phyloP scores from a whole-genome alignment of 129 eudicot species.

The Tagetes patula region DNA sequence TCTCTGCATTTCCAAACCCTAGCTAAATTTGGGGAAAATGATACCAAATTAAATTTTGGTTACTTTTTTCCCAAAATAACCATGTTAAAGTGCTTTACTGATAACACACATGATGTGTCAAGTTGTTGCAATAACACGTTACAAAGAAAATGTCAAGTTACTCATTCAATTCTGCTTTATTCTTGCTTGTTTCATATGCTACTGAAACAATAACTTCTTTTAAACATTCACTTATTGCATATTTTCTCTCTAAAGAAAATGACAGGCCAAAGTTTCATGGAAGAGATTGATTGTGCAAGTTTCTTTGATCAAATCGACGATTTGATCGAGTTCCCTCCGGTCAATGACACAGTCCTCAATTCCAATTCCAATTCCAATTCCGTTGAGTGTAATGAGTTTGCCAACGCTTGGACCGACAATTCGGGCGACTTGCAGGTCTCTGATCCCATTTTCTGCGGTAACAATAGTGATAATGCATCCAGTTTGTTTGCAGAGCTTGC shows the following conservation, averaged over 20 bases:
- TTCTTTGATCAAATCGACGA: constrained; percentile 83
- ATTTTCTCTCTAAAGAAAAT: constrained; percentile 32
- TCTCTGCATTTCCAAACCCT: constrained; percentile 23
- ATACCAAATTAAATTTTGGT: constrained; percentile 9
- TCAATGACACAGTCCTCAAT: constrained; percentile 42
- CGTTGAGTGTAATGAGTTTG: constrained; percentile 49
- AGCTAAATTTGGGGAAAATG: constrained; percentile 20
- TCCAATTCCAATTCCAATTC: background rate
- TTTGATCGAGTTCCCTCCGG: constrained; percentile 70
- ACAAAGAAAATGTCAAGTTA: background rate
- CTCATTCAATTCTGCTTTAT: constrained; percentile 6
- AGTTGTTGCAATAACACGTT: constrained; percentile 25
- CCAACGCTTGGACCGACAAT: constrained; percentile 51
- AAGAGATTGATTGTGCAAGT: constrained; percentile 73
- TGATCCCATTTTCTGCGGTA: constrained; percentile 49
- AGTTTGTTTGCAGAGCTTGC: constrained; percentile 69
- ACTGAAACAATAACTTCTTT: background rate
- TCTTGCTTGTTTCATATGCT: constrained; percentile 9
- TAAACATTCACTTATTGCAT: background rate
- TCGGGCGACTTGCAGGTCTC: constrained; percentile 45
- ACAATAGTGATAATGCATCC: constrained; percentile 33
- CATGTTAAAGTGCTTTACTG: constrained; percentile 25
- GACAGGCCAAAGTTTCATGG: constrained; percentile 54
- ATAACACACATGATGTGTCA: background rate
- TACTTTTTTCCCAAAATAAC: constrained; percentile 21